Evolutionary conservation across 108 stramenopile genomes (phyloP).

Genomic region (Discostella pseudostelligera): DNA sequence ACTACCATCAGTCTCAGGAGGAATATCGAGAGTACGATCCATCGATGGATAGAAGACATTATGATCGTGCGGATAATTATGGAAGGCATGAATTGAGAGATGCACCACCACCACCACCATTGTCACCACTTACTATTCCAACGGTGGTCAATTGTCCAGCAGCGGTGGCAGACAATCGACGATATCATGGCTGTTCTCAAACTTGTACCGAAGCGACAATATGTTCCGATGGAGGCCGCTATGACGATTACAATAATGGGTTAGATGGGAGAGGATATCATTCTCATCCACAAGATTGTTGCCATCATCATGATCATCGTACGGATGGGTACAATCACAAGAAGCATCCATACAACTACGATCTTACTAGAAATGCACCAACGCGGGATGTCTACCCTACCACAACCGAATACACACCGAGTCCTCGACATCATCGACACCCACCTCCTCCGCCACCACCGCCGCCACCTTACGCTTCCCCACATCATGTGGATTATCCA

Average conservation of each 20-base stretch:
- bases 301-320: not conserved
- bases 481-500: not conserved
- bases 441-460: conserved; percentile 1
- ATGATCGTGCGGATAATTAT: no score
- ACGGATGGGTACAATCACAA: not conserved
- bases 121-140: conserved; percentile 8
- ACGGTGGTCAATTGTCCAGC: not conserved
- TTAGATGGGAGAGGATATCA: not conserved
- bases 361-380: not conserved
- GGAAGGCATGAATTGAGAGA: no score
- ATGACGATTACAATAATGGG: not conserved
- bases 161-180: not conserved
- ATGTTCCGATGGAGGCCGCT: not conserved
- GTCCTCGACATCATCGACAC: conserved; percentile 2
- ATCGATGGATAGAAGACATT: no score
- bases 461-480: not conserved
- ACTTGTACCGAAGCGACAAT: not conserved
- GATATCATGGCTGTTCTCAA: not conserved
- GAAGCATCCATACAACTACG: not conserved
- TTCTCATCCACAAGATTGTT: not conserved
- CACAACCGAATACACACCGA: not conserved
- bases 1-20: no score
- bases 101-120: not conserved
- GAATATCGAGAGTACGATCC: no score
- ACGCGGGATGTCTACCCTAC: conserved; percentile 7